Base-by-base conservation (phyloP, 495 filamentous ascomycete genomes). In the Penicillium fimorum region DNA sequence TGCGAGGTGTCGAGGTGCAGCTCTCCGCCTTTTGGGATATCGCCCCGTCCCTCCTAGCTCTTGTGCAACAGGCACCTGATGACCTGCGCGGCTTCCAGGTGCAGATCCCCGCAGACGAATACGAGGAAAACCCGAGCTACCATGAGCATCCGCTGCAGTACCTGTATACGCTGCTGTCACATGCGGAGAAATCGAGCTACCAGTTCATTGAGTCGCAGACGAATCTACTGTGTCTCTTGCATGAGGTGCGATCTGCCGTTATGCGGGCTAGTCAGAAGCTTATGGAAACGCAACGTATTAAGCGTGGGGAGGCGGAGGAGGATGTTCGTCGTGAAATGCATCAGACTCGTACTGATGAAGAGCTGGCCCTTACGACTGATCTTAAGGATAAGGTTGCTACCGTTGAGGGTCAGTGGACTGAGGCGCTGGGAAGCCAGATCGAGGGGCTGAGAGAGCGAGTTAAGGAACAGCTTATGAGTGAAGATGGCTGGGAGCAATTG, bases 1-100 rank as follows among this genome's bases (percentile, higher is more conserved):
- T 84, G 3, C 85, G 91, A 4, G 94, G 92, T 4, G 90, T 97
- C 15, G 93, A 97, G 67, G 81, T 88, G 30, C 95, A 97, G 69
- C 81, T 96, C 0, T 88, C 84, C 15, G 91, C 91, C 4, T 98
- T 97, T 74, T 98, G 94, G 94, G 95, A 98, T 64, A 96, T 97
- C 60, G 94, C 92, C 0, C 95, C 95, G 1, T 80, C 84, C 1
- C 80, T 98, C 0, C 77, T 86, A 10, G 79, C 84, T 1, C 70
- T 96, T 20, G 81, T 92, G 5, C 87, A 94, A 61, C 88, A 87
- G 62, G 83, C 97, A 15, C 92, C 91, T 0, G 61, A 71, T 5
- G 48, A 73, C 22, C 80, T 90, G 52, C 59, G 69, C 10, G 81
- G 85, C 50, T 87, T 88, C 69, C 59, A 81, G 25, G 69, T 87